Evolutionary conservation across 106 monocot genomes (phyloP), one percentile per base, ranked within the genome.

Genomic region (Cymbidium sinense): DNA sequence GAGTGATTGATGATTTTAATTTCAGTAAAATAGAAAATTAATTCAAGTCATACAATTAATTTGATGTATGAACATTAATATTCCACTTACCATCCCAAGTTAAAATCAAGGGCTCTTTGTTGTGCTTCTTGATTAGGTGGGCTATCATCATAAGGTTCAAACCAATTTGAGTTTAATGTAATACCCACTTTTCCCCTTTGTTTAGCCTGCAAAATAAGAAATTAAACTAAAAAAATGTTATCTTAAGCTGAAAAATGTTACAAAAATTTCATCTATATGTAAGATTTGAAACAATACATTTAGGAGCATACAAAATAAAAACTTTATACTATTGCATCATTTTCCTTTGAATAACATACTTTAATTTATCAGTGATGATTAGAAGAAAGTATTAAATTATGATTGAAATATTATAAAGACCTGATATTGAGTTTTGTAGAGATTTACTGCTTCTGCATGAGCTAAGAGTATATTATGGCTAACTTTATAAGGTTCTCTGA

Each of bases 401-500:
- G 4, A 3, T 37, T 2, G 37, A 37, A 37, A 6, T 37, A 64
- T 17, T 13, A 64, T 64, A 23, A 25, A 23, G 1, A 83, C 83
- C 74, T 78, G 54, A 41, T 78, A 83, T 21, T 78, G 35, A 12
- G 65, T 29, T 18, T 54, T 35, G 61, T 83, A 83, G 23, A 83
- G 74, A 13, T 58, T 75, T 27, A 37, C 79, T 27, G 79, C 83
- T 18, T 62, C 34, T 19, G 78, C 83, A 75, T 83, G 83, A 28
- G 83, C 74, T 27, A 83, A 25, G 2, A 83, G 64, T 20, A 75
- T 25, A 51, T 83, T 73, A 34, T 83, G 83, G 9, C 25, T 36
- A 21, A 75, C 83, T 33, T 34, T 78, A 9, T 83, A 83, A 5
- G 83, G 83, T 50, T 83, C 83, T 12, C 29, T 83, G 1, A 72